phyloP scores from a whole-genome alignment of 257 asterid species.

The Solanum gandarillasii region DNA sequence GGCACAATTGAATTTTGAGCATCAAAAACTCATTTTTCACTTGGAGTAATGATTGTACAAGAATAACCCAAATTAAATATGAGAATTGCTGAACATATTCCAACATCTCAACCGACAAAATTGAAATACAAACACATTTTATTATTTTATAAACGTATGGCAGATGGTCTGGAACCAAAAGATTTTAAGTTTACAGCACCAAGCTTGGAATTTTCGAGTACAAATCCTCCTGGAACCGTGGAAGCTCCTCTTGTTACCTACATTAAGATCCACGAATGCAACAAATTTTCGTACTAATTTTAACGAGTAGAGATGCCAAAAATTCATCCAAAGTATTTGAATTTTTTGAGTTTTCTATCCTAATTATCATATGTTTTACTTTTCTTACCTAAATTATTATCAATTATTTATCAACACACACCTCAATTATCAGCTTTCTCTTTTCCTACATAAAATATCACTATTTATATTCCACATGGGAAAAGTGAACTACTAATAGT shows the following conservation, averaged over 20 bases:
- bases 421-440: too few relatives aligned
- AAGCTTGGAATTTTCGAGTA: neutral
- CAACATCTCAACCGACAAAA: neutral
- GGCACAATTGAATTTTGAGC: neutral
- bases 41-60: neutral
- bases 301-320: too few relatives aligned
- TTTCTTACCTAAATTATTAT: too few relatives aligned
- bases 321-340: too few relatives aligned
- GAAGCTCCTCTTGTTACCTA: slow-evolving; percentile 5
- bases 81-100: neutral
- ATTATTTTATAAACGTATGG: too few relatives aligned
- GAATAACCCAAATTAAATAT: neutral
- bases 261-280: slow-evolving; percentile 4
- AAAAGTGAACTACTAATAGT: too few relatives aligned
- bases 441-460: too few relatives aligned
- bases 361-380: too few relatives aligned
- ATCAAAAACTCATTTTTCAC: neutral
- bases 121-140: neutral
- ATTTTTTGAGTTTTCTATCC: too few relatives aligned
- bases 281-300: neutral
- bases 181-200: slow-evolving; percentile 4
- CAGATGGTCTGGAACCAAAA: slow-evolving; percentile 5
- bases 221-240: neutral
- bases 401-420: too few relatives aligned
- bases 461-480: too few relatives aligned